phyloP scores from a whole-genome alignment of 306 rosid species.

The Gastrolobium bilobum region DNA sequence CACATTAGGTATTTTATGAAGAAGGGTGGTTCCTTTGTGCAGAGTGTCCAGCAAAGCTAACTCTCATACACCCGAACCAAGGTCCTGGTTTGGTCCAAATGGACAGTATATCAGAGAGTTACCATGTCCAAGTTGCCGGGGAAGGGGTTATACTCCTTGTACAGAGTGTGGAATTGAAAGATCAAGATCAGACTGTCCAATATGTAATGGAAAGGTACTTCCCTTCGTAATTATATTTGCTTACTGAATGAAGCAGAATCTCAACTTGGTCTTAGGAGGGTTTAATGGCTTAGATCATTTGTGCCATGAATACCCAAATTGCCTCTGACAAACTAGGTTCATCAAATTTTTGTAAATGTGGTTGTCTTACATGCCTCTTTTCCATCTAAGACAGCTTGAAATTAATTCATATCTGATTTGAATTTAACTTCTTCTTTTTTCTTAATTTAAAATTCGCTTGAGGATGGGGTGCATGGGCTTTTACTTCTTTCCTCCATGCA shows the following conservation, averaged over 20 bases:
- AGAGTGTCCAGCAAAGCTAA: constrained; percentile 60
- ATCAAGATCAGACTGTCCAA: constrained; percentile 83
- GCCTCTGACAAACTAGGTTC: constrained; percentile 9
- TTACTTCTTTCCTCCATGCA: not conserved
- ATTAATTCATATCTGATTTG: constrained; percentile 18
- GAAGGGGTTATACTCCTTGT: constrained; percentile 96
- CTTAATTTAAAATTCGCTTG: not conserved
- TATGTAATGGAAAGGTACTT: constrained; percentile 84
- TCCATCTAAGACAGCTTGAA: constrained; percentile 13
- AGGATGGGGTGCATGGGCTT: not conserved
- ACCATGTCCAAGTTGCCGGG: constrained; percentile 97
- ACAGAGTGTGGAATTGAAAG: constrained; percentile 91
- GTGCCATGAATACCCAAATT: constrained; percentile 24
- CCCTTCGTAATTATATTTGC: constrained; percentile 3
- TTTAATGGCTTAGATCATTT: constrained; percentile 13
- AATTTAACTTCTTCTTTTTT: not conserved
- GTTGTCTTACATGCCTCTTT: not conserved
- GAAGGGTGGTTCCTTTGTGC: not conserved
- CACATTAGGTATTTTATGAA: not conserved
- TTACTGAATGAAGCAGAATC: not conserved
- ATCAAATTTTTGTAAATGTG: constrained; percentile 2
- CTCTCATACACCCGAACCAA: constrained; percentile 61
- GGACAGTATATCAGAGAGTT: constrained; percentile 93
- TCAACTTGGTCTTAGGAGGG: constrained; percentile 9
- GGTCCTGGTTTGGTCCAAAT: constrained; percentile 93